Base-by-base conservation (phyloP, 768 basidiomycete genomes). In the Rubroboletus pulcherrimus region DNA sequence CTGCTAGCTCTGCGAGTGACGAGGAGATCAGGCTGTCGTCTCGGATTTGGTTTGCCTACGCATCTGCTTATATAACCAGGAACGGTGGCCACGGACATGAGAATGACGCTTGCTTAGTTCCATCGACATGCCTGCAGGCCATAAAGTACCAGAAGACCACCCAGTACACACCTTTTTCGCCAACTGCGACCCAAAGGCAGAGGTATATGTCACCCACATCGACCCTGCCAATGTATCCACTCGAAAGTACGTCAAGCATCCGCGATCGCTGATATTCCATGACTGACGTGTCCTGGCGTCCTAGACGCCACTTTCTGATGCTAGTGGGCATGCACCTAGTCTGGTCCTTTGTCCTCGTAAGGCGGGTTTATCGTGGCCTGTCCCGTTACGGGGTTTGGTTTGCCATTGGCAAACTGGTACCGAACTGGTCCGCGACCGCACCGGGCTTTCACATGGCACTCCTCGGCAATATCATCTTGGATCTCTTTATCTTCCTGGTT, bases 181-280 rank as follows among this genome's bases (percentile, higher is more conserved):
- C 1, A 33, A 41, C 5, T 51, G 63, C 44, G 62, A 65, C 45
- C 49, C 60, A 5, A 61, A 48, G 37, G 55, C 38, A 42, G 71
- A 71, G 56, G 40, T 72, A 31, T 72, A 63, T 53, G 63, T 71
- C 33, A 72, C 69, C 26, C 70, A 71, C 21, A 46, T 69, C 31
- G 65, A 72, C 41, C 43, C 63, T 24, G 34, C 57, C 38, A 55
- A 60, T 53, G 53, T 30, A 34, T 58, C 51, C 30, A 53, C 56
- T 34, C 57, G 65, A 52, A 71, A 60, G 70, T 72, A 56, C 49
- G 71, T 58, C n/a, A 5, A 39, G 1, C 40, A 10, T 34, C 37
- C 7, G 0, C 19, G 8, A 17, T 41, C 40, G 4, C 14, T 8
- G 19, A 52, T 14, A 30, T 43, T 35, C 33, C 35, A 5, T 19